Base-by-base conservation (phyloP, 352 stramenopile genomes). In the Phytophthora ohioensis region DNA sequence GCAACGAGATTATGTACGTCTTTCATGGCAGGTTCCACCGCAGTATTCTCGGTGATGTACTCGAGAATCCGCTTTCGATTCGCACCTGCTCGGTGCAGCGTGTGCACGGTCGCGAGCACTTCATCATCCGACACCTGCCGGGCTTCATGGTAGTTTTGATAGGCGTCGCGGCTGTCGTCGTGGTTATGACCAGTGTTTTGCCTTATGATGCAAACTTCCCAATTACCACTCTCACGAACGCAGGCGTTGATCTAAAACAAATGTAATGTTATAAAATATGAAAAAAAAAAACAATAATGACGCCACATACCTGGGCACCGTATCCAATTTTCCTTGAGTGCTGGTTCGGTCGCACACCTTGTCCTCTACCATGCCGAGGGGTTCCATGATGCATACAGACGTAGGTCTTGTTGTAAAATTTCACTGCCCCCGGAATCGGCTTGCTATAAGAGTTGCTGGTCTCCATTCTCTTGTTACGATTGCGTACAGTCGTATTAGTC, bases 1-100 rank as follows among this genome's bases (percentile, higher is more conserved):
- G 4, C 12, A 34, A 60, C 36, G 8, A 67, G 21, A 11, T 67
- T 60, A 39, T 67, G 49, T 5, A 53, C 62, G 34, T 64, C 53
- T 7, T 64, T 57, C 62, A 69, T 58, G 8, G 8, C 9, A 5
- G 45, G 52, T 11, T 57, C 53, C 7, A 53, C 52, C 6, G 21
- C 12, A 13, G 39, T 30, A 30, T 60, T 55, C 36, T 64, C 53
- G 7, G n/a, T 45, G 32, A 64, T 63, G 17, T 64, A 58, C 46
- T 54, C 45, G 3, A 69, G 35, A 58, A 69, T 63, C 6, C 36
- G 41, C 11, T 69, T 69, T 21, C 35, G 17, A 21, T n/a, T 69
- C 0, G 52, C 53, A 12, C 45, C 52, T 31, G 34, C 52, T 9
- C 52, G 30, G 31, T 55, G 35, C 1, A 64, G 45, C 6, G 35